phyloP scores from a whole-genome alignment of 140 eudicot species.

The Flaveria floridana region DNA sequence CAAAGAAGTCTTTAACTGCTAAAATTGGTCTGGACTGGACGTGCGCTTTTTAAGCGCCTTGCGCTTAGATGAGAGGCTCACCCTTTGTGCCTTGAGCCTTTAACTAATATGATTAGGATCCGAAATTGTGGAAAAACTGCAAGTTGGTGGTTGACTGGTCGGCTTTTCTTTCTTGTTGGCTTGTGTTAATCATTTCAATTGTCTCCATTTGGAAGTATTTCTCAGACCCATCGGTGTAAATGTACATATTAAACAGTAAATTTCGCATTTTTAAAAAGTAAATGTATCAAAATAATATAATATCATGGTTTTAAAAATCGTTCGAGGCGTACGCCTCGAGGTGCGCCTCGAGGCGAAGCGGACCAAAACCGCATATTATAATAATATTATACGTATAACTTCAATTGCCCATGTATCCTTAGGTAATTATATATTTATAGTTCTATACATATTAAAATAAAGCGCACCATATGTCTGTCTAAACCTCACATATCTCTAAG shows the following conservation, averaged over 20 bases:
- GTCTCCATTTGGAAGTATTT: constrained; percentile 6
- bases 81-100: not conserved
- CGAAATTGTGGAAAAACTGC: constrained; percentile 11
- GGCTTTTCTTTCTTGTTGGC: constrained; percentile 13
- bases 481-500: constrained; percentile 16
- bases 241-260: constrained; percentile 18
- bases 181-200: not conserved
- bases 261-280: constrained; percentile 10
- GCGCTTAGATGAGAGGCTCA: not conserved
- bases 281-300: not conserved
- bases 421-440: not conserved
- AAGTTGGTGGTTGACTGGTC: not conserved
- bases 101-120: not conserved
- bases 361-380: no score
- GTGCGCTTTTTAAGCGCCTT: not conserved
- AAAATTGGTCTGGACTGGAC: not conserved
- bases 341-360: no score
- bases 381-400: not conserved
- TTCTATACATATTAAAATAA: not conserved
- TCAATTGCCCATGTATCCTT: not conserved
- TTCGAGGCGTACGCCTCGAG: no score
- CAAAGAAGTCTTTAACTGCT: not conserved
- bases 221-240: not conserved
- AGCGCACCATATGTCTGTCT: not conserved
- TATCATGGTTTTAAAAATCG: not conserved